A percentile compares a stretch with the other conserved stretches of the same genome.
Evolutionary conservation across 306 rosid species (phyloP).

Genomic region (Lathyrus aphaca): DNA sequence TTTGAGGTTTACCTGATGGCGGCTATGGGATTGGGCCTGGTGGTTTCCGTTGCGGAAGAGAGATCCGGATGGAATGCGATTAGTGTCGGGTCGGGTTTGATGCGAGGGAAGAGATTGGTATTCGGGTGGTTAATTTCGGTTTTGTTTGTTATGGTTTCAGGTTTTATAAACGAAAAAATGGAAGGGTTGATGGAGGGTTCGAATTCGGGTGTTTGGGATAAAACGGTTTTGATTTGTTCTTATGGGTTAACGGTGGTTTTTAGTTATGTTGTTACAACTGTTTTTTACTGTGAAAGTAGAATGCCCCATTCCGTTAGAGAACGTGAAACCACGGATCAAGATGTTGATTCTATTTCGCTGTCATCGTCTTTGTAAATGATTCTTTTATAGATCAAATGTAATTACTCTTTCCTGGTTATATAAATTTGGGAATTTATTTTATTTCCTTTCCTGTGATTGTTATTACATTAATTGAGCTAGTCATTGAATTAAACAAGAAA

Average conservation of each 20-base stretch:
- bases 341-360: background rate
- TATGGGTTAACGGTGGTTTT: conserved; percentile 56
- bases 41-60: conserved; percentile 68
- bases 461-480: too few species aligned
- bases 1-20: conserved; percentile 66
- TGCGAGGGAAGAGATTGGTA: conserved; percentile 48
- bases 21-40: conserved; percentile 56
- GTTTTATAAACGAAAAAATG: conserved; percentile 45
- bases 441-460: background rate
- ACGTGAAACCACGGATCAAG: background rate
- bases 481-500: too few species aligned
- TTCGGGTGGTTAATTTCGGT: conserved; percentile 69
- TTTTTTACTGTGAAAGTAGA: conserved; percentile 70
- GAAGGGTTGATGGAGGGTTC: conserved; percentile 48
- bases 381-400: background rate
- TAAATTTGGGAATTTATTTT: too few species aligned
- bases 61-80: conserved; percentile 63
- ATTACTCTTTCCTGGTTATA: background rate
- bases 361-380: background rate
- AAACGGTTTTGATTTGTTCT: conserved; percentile 44
- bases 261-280: conserved; percentile 63
- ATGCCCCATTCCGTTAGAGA: conserved; percentile 39
- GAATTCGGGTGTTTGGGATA: conserved; percentile 43
- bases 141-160: conserved; percentile 46
- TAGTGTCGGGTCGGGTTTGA: conserved; percentile 52